phyloP scores from a whole-genome alignment of 257 asterid species.

The Lantana camara region DNA sequence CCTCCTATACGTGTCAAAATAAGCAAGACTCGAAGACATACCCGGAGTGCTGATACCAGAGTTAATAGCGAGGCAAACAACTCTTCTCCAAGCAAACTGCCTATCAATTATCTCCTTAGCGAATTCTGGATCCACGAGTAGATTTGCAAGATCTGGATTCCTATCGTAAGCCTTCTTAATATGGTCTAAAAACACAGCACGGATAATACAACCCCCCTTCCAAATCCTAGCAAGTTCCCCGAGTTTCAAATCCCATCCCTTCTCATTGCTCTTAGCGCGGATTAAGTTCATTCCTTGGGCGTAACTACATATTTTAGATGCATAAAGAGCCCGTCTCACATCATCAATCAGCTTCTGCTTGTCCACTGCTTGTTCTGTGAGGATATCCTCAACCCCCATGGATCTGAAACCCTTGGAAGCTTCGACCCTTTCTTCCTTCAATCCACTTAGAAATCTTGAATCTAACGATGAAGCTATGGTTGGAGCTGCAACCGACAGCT shows the following conservation, averaged over 20 bases:
- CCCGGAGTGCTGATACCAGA: constrained; percentile 77
- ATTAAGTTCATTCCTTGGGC: constrained; percentile 79
- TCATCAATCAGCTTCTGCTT: constrained; percentile 63
- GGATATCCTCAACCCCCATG: constrained; percentile 42
- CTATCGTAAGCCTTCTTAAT: constrained; percentile 76
- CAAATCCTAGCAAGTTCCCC: constrained; percentile 80
- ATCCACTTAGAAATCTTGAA: constrained; percentile 75
- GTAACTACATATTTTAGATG: constrained; percentile 72
- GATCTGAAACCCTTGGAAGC: constrained; percentile 66
- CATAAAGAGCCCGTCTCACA: constrained; percentile 72
- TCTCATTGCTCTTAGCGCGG: constrained; percentile 64
- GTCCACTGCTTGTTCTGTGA: constrained; percentile 50
- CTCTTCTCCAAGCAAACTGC: constrained; percentile 69
- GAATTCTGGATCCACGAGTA: constrained; percentile 73
- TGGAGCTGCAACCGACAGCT: constrained; percentile 72
- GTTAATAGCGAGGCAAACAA: constrained; percentile 62
- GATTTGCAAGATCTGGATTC: constrained; percentile 57
- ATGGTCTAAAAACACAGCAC: constrained; percentile 70
- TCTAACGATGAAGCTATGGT: constrained; percentile 72
- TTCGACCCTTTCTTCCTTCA: constrained; percentile 67
- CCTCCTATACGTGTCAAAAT: constrained; percentile 66
- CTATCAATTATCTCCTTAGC: constrained; percentile 57
- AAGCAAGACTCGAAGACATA: constrained; percentile 70
- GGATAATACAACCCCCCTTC: constrained; percentile 81
- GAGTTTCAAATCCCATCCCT: constrained; percentile 65